Conservation (phyloP, 805 yeast genomes). For the Brettanomyces nanus region DNA sequence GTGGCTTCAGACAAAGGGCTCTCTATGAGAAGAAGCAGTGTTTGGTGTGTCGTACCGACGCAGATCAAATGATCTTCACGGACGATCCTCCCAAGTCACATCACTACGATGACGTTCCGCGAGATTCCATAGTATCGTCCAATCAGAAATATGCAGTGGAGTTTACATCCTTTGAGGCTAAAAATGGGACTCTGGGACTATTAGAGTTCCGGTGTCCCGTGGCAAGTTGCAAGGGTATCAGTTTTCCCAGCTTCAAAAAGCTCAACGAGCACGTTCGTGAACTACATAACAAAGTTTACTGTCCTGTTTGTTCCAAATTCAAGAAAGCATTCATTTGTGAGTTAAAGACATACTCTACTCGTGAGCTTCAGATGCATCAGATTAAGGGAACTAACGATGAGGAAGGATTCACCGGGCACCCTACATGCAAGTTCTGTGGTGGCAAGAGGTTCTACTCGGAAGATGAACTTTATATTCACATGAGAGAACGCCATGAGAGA, state of each 20-base stretch:
- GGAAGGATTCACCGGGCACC: constrained; percentile 81
- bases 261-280: constrained; percentile 57
- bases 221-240: constrained; percentile 15
- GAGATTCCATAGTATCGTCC: constrained; percentile 7
- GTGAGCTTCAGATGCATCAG: constrained; percentile 63
- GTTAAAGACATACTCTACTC: constrained; percentile 49
- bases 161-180: constrained; percentile 49
- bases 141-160: constrained; percentile 44
- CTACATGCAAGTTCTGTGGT: constrained; percentile 74
- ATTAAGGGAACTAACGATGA: constrained; percentile 58
- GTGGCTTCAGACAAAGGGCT: constrained; percentile 78
- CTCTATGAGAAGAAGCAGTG: constrained; percentile 68
- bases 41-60: constrained; percentile 75
- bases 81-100: constrained; percentile 26
- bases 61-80: constrained; percentile 49
- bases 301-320: constrained; percentile 70
- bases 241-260: constrained; percentile 43
- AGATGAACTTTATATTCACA: constrained; percentile 77
- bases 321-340: constrained; percentile 75
- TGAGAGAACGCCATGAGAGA: constrained; percentile 76
- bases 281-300: constrained; percentile 57
- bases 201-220: constrained; percentile 51
- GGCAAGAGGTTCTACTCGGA: constrained; percentile 74
- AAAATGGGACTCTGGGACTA: constrained; percentile 40
- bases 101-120: constrained; percentile 22